Conservation (phyloP, 805 yeast species). For the Cyberlindnera nakhonratchasimensis region DNA sequence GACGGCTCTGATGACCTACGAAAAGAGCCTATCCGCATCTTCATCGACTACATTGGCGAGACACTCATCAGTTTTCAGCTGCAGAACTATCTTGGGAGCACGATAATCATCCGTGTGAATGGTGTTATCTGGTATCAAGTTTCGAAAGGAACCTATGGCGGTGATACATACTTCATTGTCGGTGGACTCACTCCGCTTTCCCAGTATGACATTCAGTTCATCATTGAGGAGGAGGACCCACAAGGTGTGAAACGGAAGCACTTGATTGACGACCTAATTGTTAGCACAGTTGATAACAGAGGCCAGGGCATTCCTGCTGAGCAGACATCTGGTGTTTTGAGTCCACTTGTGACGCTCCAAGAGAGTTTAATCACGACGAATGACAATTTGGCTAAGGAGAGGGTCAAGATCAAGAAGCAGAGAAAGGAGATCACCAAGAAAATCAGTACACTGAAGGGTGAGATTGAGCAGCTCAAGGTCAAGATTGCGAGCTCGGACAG, state of each 20-base stretch:
- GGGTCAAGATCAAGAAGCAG: conserved; percentile 50
- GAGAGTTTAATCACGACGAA: conserved; percentile 64
- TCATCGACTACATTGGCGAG: conserved; percentile 49
- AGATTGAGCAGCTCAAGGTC: conserved; percentile 50
- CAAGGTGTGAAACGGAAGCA: conserved; percentile 30
- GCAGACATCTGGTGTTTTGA: conserved; percentile 35
- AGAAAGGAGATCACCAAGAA: conserved; percentile 58
- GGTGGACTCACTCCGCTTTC: conserved; percentile 63
- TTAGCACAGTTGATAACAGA: conserved; percentile 32
- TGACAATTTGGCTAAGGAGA: conserved; percentile 54
- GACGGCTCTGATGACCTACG: conserved; percentile 26
- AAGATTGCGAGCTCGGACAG: conserved; percentile 46
- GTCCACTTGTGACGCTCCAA: conserved; percentile 63
- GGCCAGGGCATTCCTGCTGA: conserved; percentile 27
- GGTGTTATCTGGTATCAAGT: conserved; percentile 71
- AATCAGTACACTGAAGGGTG: conserved; percentile 47
- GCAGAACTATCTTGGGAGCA: conserved; percentile 41
- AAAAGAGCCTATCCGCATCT: conserved; percentile 31
- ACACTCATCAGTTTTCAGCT: conserved; percentile 51
- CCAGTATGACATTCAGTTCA: conserved; percentile 54
- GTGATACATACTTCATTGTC: conserved; percentile 52
- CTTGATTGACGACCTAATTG: conserved; percentile 37
- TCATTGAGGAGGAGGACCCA: conserved; percentile 32
- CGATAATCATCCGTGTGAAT: conserved; percentile 49
- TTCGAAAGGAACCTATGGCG: conserved; percentile 44